phyloP scores from a whole-genome alignment of 2,329 filamentous ascomycete genomes.

The Xylaria arbuscula region DNA sequence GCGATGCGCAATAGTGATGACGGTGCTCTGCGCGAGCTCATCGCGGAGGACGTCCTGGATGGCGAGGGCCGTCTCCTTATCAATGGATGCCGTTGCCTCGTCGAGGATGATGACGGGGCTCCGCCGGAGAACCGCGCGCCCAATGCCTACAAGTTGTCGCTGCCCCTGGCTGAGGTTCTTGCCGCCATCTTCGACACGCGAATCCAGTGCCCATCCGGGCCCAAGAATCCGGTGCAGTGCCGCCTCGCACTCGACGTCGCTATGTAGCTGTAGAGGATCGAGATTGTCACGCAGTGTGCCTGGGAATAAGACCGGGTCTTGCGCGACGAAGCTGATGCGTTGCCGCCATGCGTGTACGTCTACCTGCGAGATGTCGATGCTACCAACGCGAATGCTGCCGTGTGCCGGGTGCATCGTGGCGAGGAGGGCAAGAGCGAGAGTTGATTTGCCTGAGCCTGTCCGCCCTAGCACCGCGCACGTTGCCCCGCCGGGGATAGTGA shows the following conservation, averaged over 20 bases:
- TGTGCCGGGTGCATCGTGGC: conserved; percentile 64
- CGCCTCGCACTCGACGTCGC: conserved; percentile 61
- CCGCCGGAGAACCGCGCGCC: conserved; percentile 67
- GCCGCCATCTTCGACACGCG: conserved; percentile 68
- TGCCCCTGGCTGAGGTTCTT: conserved; percentile 73
- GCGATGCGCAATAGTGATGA: conserved; percentile 74
- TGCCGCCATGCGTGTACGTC: conserved; percentile 67
- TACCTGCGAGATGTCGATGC: conserved; percentile 62
- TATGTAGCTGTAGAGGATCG: conserved; percentile 71
- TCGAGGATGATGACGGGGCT: conserved; percentile 72
- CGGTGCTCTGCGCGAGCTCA: conserved; percentile 66
- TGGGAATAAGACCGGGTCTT: conserved; percentile 71
- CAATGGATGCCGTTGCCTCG: conserved; percentile 73
- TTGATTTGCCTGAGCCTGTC: conserved; percentile 89
- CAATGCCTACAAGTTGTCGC: conserved; percentile 70
- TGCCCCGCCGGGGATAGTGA: conserved; percentile 75
- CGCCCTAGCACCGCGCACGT: conserved; percentile 79
- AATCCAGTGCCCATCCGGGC: conserved; percentile 58
- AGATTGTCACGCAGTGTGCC: conserved; percentile 72
- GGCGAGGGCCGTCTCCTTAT: conserved; percentile 66
- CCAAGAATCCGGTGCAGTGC: conserved; percentile 71
- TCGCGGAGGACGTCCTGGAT: conserved; percentile 68
- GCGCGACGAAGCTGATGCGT: conserved; percentile 71
- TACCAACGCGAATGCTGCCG: conserved; percentile 66
- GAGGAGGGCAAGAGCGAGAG: conserved; percentile 70